These are phyloP conservation scores for Apiotrichum sp. DNA, from an alignment of 1,284 basidiomycete genomes.

Conservation along the genomic window DNA sequence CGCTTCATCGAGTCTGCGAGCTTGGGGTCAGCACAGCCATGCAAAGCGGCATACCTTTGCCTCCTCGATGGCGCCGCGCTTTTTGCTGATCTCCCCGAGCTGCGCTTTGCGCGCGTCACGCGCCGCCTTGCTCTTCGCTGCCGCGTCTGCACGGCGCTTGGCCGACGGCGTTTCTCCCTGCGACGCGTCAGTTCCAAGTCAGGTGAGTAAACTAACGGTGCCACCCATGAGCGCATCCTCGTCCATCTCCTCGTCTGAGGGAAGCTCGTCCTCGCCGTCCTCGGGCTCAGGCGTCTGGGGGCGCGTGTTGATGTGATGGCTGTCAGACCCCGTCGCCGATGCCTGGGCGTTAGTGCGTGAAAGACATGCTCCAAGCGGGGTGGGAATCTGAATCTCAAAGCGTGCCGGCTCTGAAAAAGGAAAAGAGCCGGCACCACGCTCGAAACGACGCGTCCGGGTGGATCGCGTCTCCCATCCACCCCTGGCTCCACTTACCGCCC, in stretches of 20 bases:
- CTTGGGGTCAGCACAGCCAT: conserved; percentile 48
- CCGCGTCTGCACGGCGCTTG: conserved; percentile 26
- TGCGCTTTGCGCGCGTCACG: conserved; percentile 38
- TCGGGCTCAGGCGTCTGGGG: conserved; percentile 27
- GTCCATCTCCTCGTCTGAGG: conserved; percentile 28
- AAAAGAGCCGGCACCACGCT: no score
- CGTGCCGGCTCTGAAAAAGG: no score
- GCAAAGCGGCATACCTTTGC: conserved; percentile 34
- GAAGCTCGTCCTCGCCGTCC: conserved; percentile 28
- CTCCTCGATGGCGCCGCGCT: conserved; percentile 41
- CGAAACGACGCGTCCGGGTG: no score
- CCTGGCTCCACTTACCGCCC: conserved; percentile 32
- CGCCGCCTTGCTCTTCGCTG: conserved; percentile 34
- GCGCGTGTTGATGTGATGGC: conserved; percentile 38
- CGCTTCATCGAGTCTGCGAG: conserved; percentile 89
- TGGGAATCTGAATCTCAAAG: no score
- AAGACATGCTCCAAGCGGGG: no score
- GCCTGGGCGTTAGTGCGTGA: conserved; percentile 19
- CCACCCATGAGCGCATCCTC: conserved; percentile 17
- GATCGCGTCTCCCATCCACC: neutral
- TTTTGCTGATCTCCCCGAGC: conserved; percentile 38
- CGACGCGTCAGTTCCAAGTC: neutral
- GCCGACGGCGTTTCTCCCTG: conserved; percentile 29
- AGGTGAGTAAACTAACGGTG: conserved; percentile 1
- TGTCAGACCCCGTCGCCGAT: conserved; percentile 36